Base-by-base conservation (phyloP, 495 filamentous ascomycete genomes). In the Aspergillus egyptiacus region DNA sequence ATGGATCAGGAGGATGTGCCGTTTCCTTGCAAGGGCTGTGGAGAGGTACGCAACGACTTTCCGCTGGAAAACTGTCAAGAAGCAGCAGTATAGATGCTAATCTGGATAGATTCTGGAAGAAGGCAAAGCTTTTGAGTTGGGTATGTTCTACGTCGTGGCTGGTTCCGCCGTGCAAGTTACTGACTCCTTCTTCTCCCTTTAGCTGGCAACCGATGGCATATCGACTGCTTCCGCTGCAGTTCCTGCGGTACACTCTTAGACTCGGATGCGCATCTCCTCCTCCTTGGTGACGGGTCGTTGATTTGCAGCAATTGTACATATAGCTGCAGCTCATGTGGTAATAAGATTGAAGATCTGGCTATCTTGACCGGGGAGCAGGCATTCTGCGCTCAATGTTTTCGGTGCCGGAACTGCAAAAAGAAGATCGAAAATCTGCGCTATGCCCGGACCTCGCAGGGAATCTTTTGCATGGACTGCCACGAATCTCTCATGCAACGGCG, bases 301-400 rank as follows among this genome's bases (percentile, higher is more conserved):
- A 97, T 99, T 53, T 99, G 94, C 75, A 96, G 95, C 70, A 94
- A 95, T 62, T 99, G 94, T 73, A 99, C 94, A 32, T 99, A 99
- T 69, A 96, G 90, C 74, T 99, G 94, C 72, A 96, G 86, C 65
- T 91, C 90, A 34, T 99, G 94, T 65, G 82, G 82, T 24, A 90
- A 95, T 64, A 99, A 99, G 74, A 99, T 99, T 49, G 94, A 99
- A 63, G 94, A 99, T 64, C 73, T 97, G 54, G 94, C 94, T 31
- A 99, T 99, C 63, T 75, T 99, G 34, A 99, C 94, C 0, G 94
- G 94, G 43, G 94, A 99, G 60, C 90, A 99, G 64, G 94, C 94
- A n/a, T 99, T 95, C 60, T 99, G 94, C 67, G 89, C 91, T 18
- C 90, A 85, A 25, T 99, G 94, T 70, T 99, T 99, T 69, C 81